Evolutionary conservation across 768 basidiomycete genomes (phyloP), one percentile per base, ranked within the genome.

Genomic region (Boletus fagicola): DNA sequence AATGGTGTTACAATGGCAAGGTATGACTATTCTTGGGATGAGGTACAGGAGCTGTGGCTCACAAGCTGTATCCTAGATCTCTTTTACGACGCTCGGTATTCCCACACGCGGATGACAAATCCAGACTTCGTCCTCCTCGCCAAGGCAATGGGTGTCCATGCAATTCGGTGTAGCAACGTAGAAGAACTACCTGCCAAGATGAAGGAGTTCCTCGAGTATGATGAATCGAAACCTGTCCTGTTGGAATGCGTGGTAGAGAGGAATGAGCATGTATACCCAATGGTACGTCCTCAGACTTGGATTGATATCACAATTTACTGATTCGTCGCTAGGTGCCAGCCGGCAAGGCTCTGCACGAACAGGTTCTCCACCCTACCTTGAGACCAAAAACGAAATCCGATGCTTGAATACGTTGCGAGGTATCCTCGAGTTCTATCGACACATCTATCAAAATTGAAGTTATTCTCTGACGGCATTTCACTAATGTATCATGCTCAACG

Each of bases 1-100:
- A 53, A 99, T 99, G 97, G 97, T 98, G 13, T 77, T 92, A 33
- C 97, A 99, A 78, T 98, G 96, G 97, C 97, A 98, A 81, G 92
- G 92, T 93, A 57, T 49, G 80, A 69, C 13, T 31, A 18, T 56
- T 40, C 40, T 26, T 53, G 38, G 26, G 36, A 31, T 22, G 20
- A 9, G 10, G 15, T 10, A 47, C n/a, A 6, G 18, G 24, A 16
- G 1, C 18, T 13, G 2, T 52, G 40, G 38, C 53, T 65, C 13
- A 66, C 40, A 16, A n/a, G 35, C 35, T 46, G 20, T 43, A 11
- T 30, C 8, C 63, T 80, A 67, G 95, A 98, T 72, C 83, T 99
- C 12, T 99, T 99, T 81, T 99, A 98, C 74, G 90, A 95, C 56
- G 81, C 86, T 36, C 86, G 97, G n/a, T 95, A 98, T 75, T 94